A percentile compares a stretch with the other conserved stretches of the same genome.
phyloP scores from a whole-genome alignment of 1,139 yeast genomes.

The Debaryomycetaceae sp. region DNA sequence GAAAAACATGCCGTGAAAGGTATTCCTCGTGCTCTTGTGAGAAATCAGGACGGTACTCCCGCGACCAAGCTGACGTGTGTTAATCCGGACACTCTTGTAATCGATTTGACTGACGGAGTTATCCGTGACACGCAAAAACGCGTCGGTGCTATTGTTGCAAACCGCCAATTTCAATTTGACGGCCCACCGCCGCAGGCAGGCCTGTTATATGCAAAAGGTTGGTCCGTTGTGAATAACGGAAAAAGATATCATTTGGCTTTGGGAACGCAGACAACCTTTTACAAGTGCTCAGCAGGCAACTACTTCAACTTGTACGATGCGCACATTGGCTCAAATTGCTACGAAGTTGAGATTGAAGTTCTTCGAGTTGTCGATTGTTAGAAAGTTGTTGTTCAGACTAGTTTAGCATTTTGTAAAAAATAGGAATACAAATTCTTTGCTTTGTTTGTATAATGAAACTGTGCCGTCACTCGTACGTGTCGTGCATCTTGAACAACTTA shows the following conservation, averaged over 20 bases:
- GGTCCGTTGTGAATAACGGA: constrained; percentile 20
- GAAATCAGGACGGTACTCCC: too few species aligned
- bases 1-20: too few species aligned
- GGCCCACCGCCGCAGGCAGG: constrained; percentile 37
- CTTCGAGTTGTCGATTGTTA: constrained; percentile 23
- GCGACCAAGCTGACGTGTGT: constrained; percentile 18
- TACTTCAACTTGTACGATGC: constrained; percentile 35
- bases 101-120: constrained; percentile 17
- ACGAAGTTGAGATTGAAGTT: constrained; percentile 23
- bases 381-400: constrained; percentile 1
- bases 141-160: constrained; percentile 34
- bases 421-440: too few species aligned
- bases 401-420: neutral
- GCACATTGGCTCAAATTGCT: constrained; percentile 28
- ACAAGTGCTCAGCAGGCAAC: constrained; percentile 32
- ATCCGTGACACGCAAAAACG: constrained; percentile 24
- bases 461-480: too few species aligned
- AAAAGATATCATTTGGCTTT: constrained; percentile 23
- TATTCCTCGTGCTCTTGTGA: too few species aligned
- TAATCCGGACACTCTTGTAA: constrained; percentile 16
- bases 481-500: too few species aligned
- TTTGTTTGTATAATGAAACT: too few species aligned
- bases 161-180: constrained; percentile 36
- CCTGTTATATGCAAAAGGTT: constrained; percentile 28
- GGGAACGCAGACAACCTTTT: constrained; percentile 28